phyloP scores from a whole-genome alignment of 768 basidiomycete genomes.

The Amanita thiersii region DNA sequence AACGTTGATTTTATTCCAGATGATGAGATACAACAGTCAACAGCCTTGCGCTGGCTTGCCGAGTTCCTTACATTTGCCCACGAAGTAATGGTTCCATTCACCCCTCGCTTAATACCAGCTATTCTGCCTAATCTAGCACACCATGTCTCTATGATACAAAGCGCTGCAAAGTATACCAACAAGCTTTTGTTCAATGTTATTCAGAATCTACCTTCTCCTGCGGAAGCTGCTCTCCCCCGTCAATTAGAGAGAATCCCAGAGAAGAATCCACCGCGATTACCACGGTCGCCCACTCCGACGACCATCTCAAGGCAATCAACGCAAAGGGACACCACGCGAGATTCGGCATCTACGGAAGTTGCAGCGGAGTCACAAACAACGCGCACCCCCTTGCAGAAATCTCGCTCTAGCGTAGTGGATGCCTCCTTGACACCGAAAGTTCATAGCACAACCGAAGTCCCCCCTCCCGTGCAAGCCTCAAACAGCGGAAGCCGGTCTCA shows the following conservation, averaged over 20 bases:
- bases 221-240: slow-evolving; percentile 32
- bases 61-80: slow-evolving; percentile 84
- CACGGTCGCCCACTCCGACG: slow-evolving; percentile 50
- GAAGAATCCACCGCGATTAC: slow-evolving; percentile 21
- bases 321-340: slow-evolving; percentile 11
- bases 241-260: slow-evolving; percentile 23
- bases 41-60: slow-evolving; percentile 88
- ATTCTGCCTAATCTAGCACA: slow-evolving; percentile 94
- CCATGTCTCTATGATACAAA: slow-evolving; percentile 81
- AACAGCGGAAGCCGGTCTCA: slow-evolving; percentile 48
- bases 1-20: slow-evolving; percentile 36
- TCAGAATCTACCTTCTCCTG: slow-evolving; percentile 71
- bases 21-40: slow-evolving; percentile 91
- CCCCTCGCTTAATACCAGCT: slow-evolving; percentile 85
- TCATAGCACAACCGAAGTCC: slow-evolving; percentile 18
- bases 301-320: slow-evolving; percentile 15
- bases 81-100: slow-evolving; percentile 91
- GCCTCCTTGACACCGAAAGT: slow-evolving; percentile 29
- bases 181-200: slow-evolving; percentile 79
- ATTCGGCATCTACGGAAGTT: neutral
- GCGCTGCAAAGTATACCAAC: slow-evolving; percentile 81
- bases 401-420: slow-evolving; percentile 23
- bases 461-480: slow-evolving; percentile 22
- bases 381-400: neutral
- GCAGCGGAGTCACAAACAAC: slow-evolving; percentile 2